Evolutionary conservation across 177 flowering plant species (phyloP), one percentile per base, ranked within the genome.

Genomic region (Vitis hybrid): DNA sequence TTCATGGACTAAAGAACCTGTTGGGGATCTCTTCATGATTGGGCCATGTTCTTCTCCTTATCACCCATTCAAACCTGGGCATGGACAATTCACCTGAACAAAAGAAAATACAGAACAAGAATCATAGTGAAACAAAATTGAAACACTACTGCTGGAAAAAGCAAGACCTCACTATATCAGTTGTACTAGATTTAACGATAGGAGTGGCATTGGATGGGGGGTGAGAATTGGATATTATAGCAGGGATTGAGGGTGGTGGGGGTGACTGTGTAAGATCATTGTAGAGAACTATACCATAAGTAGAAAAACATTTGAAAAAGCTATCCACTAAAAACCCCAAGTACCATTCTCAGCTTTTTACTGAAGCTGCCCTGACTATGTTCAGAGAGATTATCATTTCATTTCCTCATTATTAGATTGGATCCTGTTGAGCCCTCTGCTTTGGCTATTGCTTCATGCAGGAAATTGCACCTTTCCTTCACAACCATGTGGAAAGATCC

Each of bases 231-330:
- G 61, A 69, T 48, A 33, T 57, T 69, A 60, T 18, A 65, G 3
- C 55, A 48, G 66, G 18, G 66, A 51, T 64, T 5, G 65, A 60
- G n/a, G 72, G 45, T 64, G 26, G 60, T 63, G 49, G 51, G 29
- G 67, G 62, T 65, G 68, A 59, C 66, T 59, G 67, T 59, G 67
- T 18, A 66, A 55, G 68, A 51, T 16, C 22, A 59, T 66, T 8
- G 59, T 50, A 65, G 55, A 51, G 62, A 18, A 69, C 70, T 13
- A 39, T 67, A 66, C 72, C 58, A 63, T 63, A 56, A 62, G 66
- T 67, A 65, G 74, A 26, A 53, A 70, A 64, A 66, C 51, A 50
- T 62, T 53, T 48, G 10, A 31, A 29, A 69, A 64, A 73, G 74
- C 51, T 48, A 61, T 62, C 75, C 73, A 75, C 67, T 64, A 69